Conservation (phyloP, 345 rosid species). For the Salix purpurea region DNA sequence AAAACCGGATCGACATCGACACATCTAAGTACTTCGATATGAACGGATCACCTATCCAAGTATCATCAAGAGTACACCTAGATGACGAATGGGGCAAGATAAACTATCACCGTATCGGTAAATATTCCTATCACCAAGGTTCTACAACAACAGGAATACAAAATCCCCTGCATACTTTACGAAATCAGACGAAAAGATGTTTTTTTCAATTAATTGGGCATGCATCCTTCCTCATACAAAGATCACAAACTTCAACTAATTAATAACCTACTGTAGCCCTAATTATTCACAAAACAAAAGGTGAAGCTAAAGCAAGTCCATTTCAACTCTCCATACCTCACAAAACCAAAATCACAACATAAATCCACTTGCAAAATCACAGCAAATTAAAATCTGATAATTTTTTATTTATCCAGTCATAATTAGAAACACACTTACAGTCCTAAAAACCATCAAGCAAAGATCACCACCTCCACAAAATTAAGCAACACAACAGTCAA, state of each 20-base stretch:
- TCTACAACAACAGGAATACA: neutral
- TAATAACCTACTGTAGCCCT: neutral
- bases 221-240: neutral
- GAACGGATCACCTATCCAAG: neutral
- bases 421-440: neutral
- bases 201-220: neutral
- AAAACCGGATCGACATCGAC: neutral
- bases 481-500: neutral
- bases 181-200: too few relatives aligned
- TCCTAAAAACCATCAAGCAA: neutral
- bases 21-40: neutral
- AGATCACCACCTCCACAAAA: neutral
- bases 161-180: neutral
- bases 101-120: neutral
- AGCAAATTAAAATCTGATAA: neutral
- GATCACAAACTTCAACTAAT: neutral
- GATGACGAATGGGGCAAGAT: neutral
- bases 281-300: neutral
- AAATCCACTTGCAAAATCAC: neutral
- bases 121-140: neutral
- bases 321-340: neutral
- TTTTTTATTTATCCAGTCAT: neutral
- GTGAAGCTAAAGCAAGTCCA: neutral
- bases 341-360: neutral
- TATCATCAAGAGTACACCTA: neutral